Conservation (phyloP, 1,284 basidiomycete species). For the Rugosomyces carneus region DNA sequence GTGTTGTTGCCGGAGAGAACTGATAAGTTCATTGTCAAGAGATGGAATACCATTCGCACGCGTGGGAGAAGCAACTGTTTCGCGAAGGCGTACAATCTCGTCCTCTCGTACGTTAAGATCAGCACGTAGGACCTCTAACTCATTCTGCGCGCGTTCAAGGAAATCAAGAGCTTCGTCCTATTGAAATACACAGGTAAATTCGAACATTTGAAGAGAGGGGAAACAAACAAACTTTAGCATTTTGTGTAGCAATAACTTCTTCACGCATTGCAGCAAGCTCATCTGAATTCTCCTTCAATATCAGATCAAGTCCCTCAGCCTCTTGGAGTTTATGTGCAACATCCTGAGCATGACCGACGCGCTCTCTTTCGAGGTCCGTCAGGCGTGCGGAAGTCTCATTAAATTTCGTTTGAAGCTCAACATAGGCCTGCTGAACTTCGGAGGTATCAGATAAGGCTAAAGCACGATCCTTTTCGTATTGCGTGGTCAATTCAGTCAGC, state of each 20-base stretch:
- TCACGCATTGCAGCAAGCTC: conserved; percentile 41
- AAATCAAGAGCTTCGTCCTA: conserved; percentile 57
- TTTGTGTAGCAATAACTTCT: conserved; percentile 45
- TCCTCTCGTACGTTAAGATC: conserved; percentile 56
- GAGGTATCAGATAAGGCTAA: conserved; percentile 40
- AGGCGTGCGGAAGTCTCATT: conserved; percentile 44
- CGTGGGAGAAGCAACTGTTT: conserved; percentile 31
- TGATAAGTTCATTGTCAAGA: conserved; percentile 66
- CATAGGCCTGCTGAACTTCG: conserved; percentile 59
- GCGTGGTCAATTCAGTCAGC: conserved; percentile 34
- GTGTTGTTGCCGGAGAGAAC: conserved; percentile 64
- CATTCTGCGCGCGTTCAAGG: conserved; percentile 55
- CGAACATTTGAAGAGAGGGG: background rate
- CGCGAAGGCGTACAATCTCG: conserved; percentile 53
- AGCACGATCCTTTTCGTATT: conserved; percentile 45
- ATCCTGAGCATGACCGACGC: conserved; percentile 48
- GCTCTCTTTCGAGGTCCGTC: conserved; percentile 53
- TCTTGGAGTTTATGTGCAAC: conserved; percentile 46
- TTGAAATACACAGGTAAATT: background rate
- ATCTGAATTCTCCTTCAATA: conserved; percentile 39
- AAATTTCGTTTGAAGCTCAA: conserved; percentile 57
- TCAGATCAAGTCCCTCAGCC: conserved; percentile 41
- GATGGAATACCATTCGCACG: conserved; percentile 34
- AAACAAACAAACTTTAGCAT: conserved; percentile 30
- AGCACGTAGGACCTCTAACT: conserved; percentile 58